Evolutionary conservation across 129 eudicot species (phyloP), one percentile per base, ranked within the genome.

Genomic region (Tanacetum coccineum): DNA sequence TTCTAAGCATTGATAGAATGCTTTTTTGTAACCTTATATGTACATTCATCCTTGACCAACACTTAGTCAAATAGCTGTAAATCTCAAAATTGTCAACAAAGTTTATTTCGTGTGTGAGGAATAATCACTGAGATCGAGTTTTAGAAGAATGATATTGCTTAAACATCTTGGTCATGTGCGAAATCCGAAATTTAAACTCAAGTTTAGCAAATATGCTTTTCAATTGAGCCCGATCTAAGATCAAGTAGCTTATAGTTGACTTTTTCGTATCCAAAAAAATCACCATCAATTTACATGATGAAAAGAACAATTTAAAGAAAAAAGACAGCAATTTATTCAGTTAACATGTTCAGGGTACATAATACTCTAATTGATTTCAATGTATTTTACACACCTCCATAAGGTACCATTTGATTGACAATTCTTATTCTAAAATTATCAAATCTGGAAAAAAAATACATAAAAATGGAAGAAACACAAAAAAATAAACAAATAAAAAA

Each of bases 351-450:
- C 30, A 17, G 54, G 71, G 68, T 64, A 57, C 73, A 78, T 28
- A 26, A 72, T 66, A 58, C 49, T 48, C 56, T 19, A 58, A 57
- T 59, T 47, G 77, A 64, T 58, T 55, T 32, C n/a, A 71, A 28
- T 5, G 62, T 20, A 53, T 36, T 64, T 63, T 71, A 61, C 71
- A 74, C 28, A 48, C 50, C 59, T 53, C 61, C 74, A 47, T 46
- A 21, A 39, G 71, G 58, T 10, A 53, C 25, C 63, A 59, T 48
- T 4, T 20, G 44, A 25, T 47, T 50, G 17, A 73, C 78, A 73
- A 39, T 71, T 69, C 66, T 36, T 51, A 62, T 52, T 69, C 51
- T 62, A 69, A 70, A 47, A 55, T 9, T 42, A 46, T 73, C 72
- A 46, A 73, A 55, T 47, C 64, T 39, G 67, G 20, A 64, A 42